Percentiles rank a stretch among this genome's conserved stretches.
Conservation (phyloP, 352 stramenopile genomes). For the Pythium grandisporangium region DNA sequence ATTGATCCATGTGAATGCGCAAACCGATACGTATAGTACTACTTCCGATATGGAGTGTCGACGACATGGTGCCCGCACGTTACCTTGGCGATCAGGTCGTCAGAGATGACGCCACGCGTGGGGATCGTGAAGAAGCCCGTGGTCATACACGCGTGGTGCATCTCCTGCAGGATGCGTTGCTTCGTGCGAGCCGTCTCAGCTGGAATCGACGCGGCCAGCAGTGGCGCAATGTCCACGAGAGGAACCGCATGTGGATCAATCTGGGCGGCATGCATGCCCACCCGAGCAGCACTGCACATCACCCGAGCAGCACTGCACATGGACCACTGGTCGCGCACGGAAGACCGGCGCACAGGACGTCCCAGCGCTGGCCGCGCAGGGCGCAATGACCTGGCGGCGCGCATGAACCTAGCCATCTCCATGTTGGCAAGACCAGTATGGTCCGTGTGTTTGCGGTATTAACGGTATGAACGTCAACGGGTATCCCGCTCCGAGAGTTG, state of each 20-base stretch:
- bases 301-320: too few relatives aligned
- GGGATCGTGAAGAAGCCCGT: slow-evolving; percentile 78
- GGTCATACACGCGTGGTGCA: slow-evolving; percentile 43
- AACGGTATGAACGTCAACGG: too few relatives aligned
- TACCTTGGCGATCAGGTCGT: slow-evolving; percentile 39
- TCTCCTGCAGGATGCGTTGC: slow-evolving; percentile 34
- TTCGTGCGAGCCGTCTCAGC: slow-evolving; percentile 17
- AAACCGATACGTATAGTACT: background rate
- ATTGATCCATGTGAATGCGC: background rate
- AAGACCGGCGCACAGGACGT: too few relatives aligned
- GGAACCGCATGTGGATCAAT: slow-evolving; percentile 39
- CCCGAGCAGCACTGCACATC: slow-evolving; percentile 9
- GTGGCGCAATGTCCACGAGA: slow-evolving; percentile 56
- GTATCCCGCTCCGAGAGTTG: too few relatives aligned
- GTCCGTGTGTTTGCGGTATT: too few relatives aligned
- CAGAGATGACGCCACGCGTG: slow-evolving; percentile 40
- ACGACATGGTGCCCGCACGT: background rate
- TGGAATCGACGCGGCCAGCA: slow-evolving; percentile 17
- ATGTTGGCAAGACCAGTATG: too few relatives aligned
- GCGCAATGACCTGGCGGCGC: too few relatives aligned
- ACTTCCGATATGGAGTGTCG: too few relatives aligned
- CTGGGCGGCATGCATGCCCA: slow-evolving; percentile 40
- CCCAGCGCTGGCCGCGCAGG: too few relatives aligned
- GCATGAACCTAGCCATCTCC: too few relatives aligned
- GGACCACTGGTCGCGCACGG: too few relatives aligned